Evolutionary conservation across 2,329 filamentous ascomycete species (phyloP), one percentile per base, ranked within the genome.

Genomic region (Fusarium sororula): DNA sequence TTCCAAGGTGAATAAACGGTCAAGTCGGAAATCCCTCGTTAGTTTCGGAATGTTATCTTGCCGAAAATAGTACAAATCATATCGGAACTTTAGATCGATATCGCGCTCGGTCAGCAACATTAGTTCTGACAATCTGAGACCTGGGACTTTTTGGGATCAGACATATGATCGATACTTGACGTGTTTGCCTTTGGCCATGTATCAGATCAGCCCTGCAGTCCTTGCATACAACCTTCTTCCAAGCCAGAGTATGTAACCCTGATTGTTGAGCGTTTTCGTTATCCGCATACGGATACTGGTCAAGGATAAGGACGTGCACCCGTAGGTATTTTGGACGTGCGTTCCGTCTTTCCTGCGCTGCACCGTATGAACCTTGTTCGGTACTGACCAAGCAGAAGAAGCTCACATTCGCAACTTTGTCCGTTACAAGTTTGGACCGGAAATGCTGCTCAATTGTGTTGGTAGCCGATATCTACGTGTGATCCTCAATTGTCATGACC

Each of bases 401-500:
- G 32, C 53, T 75, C 69, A 70, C 63, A n/a, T 59, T 68, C 47
- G 66, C 54, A 72, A 74, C 67, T 74, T 68, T 75, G 61, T 61
- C 64, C 60, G 55, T 76, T 75, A 69, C 63, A 76, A 74, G 63
- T 75, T 73, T 70, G 72, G 68, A 32, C 50, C 57, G 54, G 51
- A 60, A 68, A 63, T 56, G 54, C 50, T 72, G 63, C 56, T 77
- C 58, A 71, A 75, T 76, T 64, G 55, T 59, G 69, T 53, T 68
- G 68, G 72, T 58, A 61, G 59, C 63, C 63, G 42, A 66, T 72
- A 75, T 72, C 63, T 74, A 69, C 48, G 59, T 62, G 54, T 57
- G 57, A 55, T 74, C 35, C 59, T 72, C 44, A 53, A 47, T 53
- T 53, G 63, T 45, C 72, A 59, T 72, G 57, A 28, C 68, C 63